Evolutionary conservation across 805 yeast species (phyloP).

Genomic region (Vanderwaltozyma yarrowii): DNA sequence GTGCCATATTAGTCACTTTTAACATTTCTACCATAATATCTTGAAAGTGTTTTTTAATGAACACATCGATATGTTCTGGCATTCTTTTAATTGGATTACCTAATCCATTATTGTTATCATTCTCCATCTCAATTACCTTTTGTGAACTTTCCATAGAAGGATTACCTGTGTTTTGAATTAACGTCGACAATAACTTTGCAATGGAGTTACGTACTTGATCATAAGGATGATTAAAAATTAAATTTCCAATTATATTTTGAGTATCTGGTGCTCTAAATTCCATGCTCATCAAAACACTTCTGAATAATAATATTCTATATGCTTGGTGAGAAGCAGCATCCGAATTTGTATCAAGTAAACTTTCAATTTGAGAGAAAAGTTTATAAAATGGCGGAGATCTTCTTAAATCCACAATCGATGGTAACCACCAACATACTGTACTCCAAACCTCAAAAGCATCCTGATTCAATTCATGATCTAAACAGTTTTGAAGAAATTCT

Average conservation of each 20-base stretch:
- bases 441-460: conserved; percentile 69
- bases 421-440: conserved; percentile 64
- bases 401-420: conserved; percentile 55
- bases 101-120: conserved; percentile 19
- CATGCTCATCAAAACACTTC: conserved; percentile 38
- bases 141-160: conserved; percentile 9
- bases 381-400: conserved; percentile 46
- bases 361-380: conserved; percentile 36
- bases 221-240: conserved; percentile 52
- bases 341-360: conserved; percentile 35
- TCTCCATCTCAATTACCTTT: conserved; percentile 1
- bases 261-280: conserved; percentile 48
- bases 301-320: conserved; percentile 42
- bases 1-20: conserved; percentile 28
- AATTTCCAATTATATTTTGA: conserved; percentile 32
- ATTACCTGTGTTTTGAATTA: conserved; percentile 19
- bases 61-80: conserved; percentile 26
- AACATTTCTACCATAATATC: conserved; percentile 34
- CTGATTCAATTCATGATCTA: conserved; percentile 56
- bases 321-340: conserved; percentile 59
- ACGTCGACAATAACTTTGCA: conserved; percentile 42
- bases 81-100: conserved; percentile 27
- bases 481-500: conserved; percentile 34
- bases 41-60: conserved; percentile 36
- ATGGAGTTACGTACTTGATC: conserved; percentile 60